A percentile compares a stretch with the other conserved stretches of the same genome.
Conservation (phyloP, 352 stramenopile genomes). For the Pythium phragmitis region DNA sequence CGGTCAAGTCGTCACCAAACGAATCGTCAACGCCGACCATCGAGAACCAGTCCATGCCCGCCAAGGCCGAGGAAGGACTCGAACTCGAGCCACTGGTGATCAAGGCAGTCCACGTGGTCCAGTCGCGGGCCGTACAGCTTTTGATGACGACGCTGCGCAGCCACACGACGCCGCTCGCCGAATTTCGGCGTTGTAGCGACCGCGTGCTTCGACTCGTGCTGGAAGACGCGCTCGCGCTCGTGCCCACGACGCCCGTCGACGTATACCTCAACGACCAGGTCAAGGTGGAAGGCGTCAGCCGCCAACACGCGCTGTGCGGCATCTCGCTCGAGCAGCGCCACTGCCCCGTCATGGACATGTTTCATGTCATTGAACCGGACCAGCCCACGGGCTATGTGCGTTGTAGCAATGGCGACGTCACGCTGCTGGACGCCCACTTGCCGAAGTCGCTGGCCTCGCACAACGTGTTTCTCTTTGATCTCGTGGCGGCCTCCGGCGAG, state of each 20-base stretch:
- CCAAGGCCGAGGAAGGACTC: slow-evolving; percentile 52
- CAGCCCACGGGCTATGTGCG: slow-evolving; percentile 13
- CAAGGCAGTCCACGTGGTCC: slow-evolving; percentile 30
- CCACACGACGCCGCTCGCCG: slow-evolving; percentile 6
- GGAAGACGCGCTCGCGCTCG: slow-evolving; percentile 31
- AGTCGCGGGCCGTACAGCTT: slow-evolving; percentile 21
- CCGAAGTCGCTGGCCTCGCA: slow-evolving; percentile 43
- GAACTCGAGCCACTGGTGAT: slow-evolving; percentile 17
- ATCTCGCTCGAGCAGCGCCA: slow-evolving; percentile 28
- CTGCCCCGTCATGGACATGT: slow-evolving; percentile 29
- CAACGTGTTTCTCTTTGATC: slow-evolving; percentile 56
- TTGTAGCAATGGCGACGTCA: not conserved
- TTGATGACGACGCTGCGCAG: slow-evolving; percentile 22
- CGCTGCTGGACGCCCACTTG: slow-evolving; percentile 18
- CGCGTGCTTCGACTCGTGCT: slow-evolving; percentile 55
- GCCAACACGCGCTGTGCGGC: slow-evolving; percentile 23
- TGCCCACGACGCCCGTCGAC: slow-evolving; percentile 18
- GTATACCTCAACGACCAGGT: slow-evolving; percentile 6
- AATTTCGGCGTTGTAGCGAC: slow-evolving; percentile 41
- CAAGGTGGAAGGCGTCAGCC: slow-evolving; percentile 21
- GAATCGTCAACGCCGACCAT: slow-evolving; percentile 4
- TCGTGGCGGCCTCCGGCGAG: slow-evolving; percentile 33
- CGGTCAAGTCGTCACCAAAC: slow-evolving; percentile 3
- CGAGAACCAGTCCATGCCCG: slow-evolving; percentile 60
- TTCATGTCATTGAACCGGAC: slow-evolving; percentile 25